Base-by-base conservation (phyloP, 192 early-diverging fungal species). In the Chytriomyces sp. region DNA sequence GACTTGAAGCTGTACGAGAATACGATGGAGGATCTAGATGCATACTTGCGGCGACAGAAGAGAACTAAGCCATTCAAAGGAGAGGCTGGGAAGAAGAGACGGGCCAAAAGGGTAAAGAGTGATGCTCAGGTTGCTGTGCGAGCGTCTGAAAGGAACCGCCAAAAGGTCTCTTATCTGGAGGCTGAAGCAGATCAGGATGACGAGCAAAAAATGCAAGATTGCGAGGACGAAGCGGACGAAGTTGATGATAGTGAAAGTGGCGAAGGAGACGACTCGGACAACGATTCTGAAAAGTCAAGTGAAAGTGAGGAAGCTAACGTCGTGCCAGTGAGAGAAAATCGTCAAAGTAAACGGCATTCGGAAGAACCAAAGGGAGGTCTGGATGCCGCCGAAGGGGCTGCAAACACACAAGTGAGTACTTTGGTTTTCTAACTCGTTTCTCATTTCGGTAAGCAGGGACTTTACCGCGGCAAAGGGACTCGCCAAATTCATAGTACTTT, bases 241-340 rank as follows among this genome's bases (percentile, higher is more conserved):
- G 44, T n/a, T 49, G 31, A 22, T 25, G 31, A 58, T 14, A 39
- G 60, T 62, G 36, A 62, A 62, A 62, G 38, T 37, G 60, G 2
- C 3, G 60, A 26, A 37, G 30, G 38, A 37, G 30, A 39, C 38
- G 60, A 58, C 19, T 58, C 56, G 44, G 60, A 62, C 31, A 37
- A 19, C 38, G 60, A 62, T 62, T 28, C 60, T 30, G 17, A 33
- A 17, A 36, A 62, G 19, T 2, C 17, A 3, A 28, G 28, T 31
- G 22, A 58, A 58, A 1, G 5, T 31, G 30, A 26, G 19, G 56
- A 58, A 58, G 44, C 14, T 49, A 22, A 49, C 17, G 44, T n/a
- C 44, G 44, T n/a, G 22, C 22, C 44, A 49, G 44, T n/a, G 22
- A 22, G 17, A 49, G 44, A 49, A 22, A 49, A 1, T 49, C 44